phyloP scores from a whole-genome alignment of 129 eudicot species.

The Artemisia argyi region DNA sequence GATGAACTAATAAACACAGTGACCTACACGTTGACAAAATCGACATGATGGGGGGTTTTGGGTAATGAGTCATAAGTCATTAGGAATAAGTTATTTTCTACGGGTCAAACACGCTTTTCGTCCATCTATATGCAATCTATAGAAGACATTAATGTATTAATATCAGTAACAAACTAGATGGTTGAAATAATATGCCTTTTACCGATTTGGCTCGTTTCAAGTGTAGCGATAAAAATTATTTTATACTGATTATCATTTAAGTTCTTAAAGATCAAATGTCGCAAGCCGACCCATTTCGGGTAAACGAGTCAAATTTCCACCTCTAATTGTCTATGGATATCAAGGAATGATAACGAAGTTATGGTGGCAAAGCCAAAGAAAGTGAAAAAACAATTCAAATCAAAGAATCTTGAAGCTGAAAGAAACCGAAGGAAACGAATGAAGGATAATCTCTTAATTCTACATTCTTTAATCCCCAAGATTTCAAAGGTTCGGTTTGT shows the following conservation, averaged over 20 bases:
- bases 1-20: background rate
- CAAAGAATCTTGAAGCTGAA: conserved; percentile 76
- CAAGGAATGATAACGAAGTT: conserved; percentile 17
- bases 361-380: conserved; percentile 29
- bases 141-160: too few relatives aligned
- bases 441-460: conserved; percentile 49
- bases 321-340: conserved; percentile 15
- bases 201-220: background rate
- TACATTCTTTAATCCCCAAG: conserved; percentile 79
- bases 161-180: too few relatives aligned
- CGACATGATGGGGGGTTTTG: background rate
- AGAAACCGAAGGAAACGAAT: conserved; percentile 71
- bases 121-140: too few relatives aligned
- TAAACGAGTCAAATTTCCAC: background rate
- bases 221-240: background rate
- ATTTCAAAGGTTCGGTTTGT: conserved; percentile 76
- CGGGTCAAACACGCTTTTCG: too few relatives aligned
- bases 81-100: too few relatives aligned
- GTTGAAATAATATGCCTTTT: too few relatives aligned
- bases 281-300: background rate
- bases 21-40: background rate
- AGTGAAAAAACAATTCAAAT: conserved; percentile 36
- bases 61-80: too few relatives aligned
- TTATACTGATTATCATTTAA: background rate
- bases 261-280: background rate